Evolutionary conservation across 306 rosid species (phyloP).

Genomic region (Gastrolobium villosum): DNA sequence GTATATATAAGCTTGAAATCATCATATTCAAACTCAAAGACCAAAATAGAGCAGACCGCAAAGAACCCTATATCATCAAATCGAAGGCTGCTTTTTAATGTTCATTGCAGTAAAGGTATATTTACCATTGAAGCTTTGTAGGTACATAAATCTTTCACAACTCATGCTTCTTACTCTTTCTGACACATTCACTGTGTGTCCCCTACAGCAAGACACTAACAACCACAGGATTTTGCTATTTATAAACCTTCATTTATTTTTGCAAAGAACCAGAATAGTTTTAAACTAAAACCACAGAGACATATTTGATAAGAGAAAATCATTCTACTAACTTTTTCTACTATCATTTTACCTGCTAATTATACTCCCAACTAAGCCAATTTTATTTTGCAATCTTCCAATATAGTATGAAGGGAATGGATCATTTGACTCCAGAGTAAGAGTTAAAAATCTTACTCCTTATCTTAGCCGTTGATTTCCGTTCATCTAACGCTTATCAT

Average conservation of each 20-base stretch:
- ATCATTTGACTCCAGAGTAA: too few species aligned
- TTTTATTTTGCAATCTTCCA: constrained; percentile 6
- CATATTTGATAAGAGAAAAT: constrained; percentile 10
- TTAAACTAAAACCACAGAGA: constrained; percentile 4
- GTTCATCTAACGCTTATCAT: too few species aligned
- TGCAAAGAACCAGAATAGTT: neutral
- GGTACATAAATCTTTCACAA: neutral
- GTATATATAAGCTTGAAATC: constrained; percentile 33
- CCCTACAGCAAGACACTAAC: neutral
- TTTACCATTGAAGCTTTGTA: constrained; percentile 6
- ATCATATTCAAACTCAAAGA: constrained; percentile 30
- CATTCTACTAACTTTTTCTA: constrained; percentile 7
- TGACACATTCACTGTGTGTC: neutral
- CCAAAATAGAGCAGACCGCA: neutral
- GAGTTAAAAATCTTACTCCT: too few species aligned
- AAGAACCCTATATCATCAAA: constrained; percentile 20
- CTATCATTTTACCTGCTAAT: constrained; percentile 5
- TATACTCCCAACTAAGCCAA: constrained; percentile 13
- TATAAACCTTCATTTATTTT: neutral
- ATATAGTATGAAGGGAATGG: neutral
- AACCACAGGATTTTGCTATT: constrained; percentile 1
- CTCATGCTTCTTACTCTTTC: constrained; percentile 14
- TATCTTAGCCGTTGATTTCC: too few species aligned
- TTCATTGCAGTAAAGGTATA: neutral
- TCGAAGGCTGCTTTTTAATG: neutral